A percentile compares a stretch with the other conserved stretches of the same genome.
phyloP scores from a whole-genome alignment of 2,329 filamentous ascomycete species.

The Elsinoe arachidis region DNA sequence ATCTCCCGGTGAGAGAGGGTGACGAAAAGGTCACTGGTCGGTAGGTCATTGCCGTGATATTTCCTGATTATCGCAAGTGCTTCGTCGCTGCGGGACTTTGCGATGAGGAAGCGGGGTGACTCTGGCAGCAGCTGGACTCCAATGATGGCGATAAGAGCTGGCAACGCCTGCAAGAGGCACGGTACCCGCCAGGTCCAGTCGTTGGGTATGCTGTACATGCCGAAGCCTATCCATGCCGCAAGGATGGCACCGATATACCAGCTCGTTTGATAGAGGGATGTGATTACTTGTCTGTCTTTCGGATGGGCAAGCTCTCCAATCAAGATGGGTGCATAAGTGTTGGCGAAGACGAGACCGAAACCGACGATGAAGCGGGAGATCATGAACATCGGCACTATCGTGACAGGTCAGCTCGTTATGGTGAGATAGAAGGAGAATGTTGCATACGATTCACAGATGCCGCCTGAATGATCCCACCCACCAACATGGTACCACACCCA shows the following conservation, averaged over 20 bases:
- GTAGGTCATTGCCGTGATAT: slow-evolving; percentile 54
- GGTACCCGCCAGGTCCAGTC: slow-evolving; percentile 46
- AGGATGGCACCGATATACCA: slow-evolving; percentile 54
- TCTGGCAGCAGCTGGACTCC: slow-evolving; percentile 60
- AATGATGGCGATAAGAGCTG: slow-evolving; percentile 31
- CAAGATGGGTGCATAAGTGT: slow-evolving; percentile 29
- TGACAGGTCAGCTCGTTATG: neutral
- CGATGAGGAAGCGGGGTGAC: slow-evolving; percentile 56
- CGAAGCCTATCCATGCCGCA: slow-evolving; percentile 56
- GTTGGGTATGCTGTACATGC: slow-evolving; percentile 47
- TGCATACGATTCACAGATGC: neutral
- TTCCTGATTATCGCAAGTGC: slow-evolving; percentile 52
- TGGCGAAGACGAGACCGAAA: slow-evolving; percentile 27
- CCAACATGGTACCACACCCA: neutral
- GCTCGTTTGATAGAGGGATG: slow-evolving; percentile 25
- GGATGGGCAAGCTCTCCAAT: slow-evolving; percentile 41
- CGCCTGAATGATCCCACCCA: neutral
- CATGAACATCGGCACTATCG: slow-evolving; percentile 23
- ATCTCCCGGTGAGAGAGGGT: slow-evolving; percentile 61
- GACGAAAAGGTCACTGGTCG: slow-evolving; percentile 48
- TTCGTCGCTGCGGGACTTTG: slow-evolving; percentile 54
- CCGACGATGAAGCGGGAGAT: slow-evolving; percentile 32
- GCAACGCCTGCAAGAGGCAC: slow-evolving; percentile 41
- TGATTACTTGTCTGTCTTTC: slow-evolving; percentile 30
- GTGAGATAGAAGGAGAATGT: neutral